Evolutionary conservation across 2,329 filamentous ascomycete genomes (phyloP), one percentile per base, ranked within the genome.

Genomic region (Camptophora hylomeconis): DNA sequence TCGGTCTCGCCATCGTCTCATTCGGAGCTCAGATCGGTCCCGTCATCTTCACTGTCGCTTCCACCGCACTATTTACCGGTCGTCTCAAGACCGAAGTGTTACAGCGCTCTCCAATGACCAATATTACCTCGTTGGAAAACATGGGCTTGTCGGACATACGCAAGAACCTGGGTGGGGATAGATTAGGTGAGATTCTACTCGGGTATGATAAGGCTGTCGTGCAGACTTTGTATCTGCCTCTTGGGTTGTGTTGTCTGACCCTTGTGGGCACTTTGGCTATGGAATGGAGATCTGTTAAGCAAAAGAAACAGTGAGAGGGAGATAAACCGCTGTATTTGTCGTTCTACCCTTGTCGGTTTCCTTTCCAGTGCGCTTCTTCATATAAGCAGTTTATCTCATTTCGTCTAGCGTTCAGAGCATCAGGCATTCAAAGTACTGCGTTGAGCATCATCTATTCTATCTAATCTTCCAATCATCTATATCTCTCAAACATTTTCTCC

Each of bases 401-500:
- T n/a, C n/a, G n/a, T n/a, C n/a, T n/a, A n/a, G n/a, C n/a, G n/a
- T n/a, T n/a, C n/a, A n/a, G n/a, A n/a, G n/a, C n/a, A n/a, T n/a
- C n/a, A n/a, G n/a, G n/a, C n/a, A n/a, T n/a, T n/a, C n/a, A n/a
- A n/a, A n/a, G n/a, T n/a, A n/a, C n/a, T n/a, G n/a, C n/a, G n/a
- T n/a, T n/a, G n/a, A n/a, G n/a, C n/a, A n/a, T n/a, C n/a, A n/a
- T n/a, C n/a, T n/a, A n/a, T n/a, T n/a, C n/a, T n/a, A n/a, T n/a
- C n/a, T n/a, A n/a, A n/a, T 11, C n/a, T n/a, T 11, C n/a, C 12
- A 25, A 10, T 38, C 31, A 66, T 39, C 63, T 56, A 40, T 63
- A 69, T 34, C 56, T 51, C 26, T 61, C 56, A 43, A 60, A 69
- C 22, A 58, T 56, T 30, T 65, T 67, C 24, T 83, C 78, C 49